These are phyloP conservation scores for Bipolaris gigantea DNA, from an alignment of 2,329 filamentous ascomycete species.

Conservation along the genomic window DNA sequence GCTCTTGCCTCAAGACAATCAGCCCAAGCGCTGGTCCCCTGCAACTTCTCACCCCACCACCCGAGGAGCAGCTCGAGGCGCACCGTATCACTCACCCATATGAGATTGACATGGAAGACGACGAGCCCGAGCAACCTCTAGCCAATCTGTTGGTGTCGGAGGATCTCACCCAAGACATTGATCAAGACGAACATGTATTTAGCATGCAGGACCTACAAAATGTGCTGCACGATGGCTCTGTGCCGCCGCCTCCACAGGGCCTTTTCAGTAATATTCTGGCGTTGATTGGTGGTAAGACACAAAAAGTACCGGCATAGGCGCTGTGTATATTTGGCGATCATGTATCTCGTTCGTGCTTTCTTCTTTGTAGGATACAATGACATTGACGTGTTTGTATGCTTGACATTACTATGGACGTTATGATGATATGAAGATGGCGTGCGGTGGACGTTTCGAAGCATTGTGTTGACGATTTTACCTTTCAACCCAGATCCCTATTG, in stretches of 20 bases:
- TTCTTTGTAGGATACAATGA: neutral
- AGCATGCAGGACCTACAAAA: constrained; percentile 22
- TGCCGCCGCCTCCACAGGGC: constrained; percentile 20
- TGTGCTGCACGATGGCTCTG: constrained; percentile 20
- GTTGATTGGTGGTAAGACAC: constrained; percentile 18
- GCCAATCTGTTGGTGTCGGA: constrained; percentile 4
- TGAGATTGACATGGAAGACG: constrained; percentile 13
- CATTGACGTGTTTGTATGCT: neutral
- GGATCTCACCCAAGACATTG: constrained; percentile 17
- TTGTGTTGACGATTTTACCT: too few relatives aligned
- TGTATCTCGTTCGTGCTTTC: neutral
- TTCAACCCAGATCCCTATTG: too few relatives aligned
- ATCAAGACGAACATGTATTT: constrained; percentile 17
- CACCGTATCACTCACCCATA: constrained; percentile 12
- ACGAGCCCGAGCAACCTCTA: constrained; percentile 3
- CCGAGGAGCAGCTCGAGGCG: constrained; percentile 40
- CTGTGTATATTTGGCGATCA: neutral
- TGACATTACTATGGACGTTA: neutral
- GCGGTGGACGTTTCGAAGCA: too few relatives aligned
- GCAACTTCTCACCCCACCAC: constrained; percentile 37
- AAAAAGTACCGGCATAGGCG: constrained; percentile 16
- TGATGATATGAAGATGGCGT: neutral
- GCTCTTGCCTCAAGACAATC: constrained; percentile 66
- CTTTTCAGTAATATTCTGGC: constrained; percentile 21
- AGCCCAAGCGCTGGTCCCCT: constrained; percentile 31